Conservation (phyloP, 1,284 basidiomycete genomes). For the Sparassis latifolia region DNA sequence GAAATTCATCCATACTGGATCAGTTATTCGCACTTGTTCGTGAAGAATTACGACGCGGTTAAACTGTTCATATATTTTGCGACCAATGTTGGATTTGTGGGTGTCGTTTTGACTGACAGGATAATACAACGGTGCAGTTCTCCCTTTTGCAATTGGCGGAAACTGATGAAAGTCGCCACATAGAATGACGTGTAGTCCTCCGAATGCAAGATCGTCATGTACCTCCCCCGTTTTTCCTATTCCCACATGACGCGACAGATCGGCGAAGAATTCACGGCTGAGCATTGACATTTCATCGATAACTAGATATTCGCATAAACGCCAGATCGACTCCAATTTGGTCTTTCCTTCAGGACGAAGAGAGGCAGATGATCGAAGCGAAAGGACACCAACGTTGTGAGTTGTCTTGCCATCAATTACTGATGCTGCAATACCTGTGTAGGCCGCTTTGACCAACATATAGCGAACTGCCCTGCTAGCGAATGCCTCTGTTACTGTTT, state of each 20-base stretch:
- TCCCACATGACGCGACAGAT: conserved; percentile 15
- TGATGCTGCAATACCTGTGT: conserved; percentile 29
- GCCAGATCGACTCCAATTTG: conserved; percentile 14
- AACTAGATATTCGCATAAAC: conserved; percentile 21
- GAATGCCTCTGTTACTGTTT: conserved; percentile 25
- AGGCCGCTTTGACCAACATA: conserved; percentile 23
- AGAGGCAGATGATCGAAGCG: neutral
- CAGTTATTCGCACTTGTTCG: neutral
- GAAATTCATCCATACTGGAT: neutral
- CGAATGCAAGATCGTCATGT: conserved; percentile 17
- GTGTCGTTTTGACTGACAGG: conserved; percentile 3
- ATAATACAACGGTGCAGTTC: conserved; percentile 18
- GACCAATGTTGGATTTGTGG: neutral
- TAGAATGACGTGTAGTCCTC: conserved; percentile 32
- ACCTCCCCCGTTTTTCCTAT: conserved; percentile 10
- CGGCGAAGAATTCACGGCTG: conserved; percentile 19
- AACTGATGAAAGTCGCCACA: conserved; percentile 36
- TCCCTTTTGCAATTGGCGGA: conserved; percentile 24
- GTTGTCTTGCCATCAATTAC: conserved; percentile 26
- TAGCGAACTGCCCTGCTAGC: neutral
- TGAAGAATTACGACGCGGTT: neutral
- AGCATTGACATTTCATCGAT: conserved; percentile 31
- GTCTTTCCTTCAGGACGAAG: conserved; percentile 2
- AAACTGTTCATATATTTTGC: neutral
- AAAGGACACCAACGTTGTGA: conserved; percentile 13